A percentile compares a stretch with the other conserved stretches of the same genome.
These are phyloP conservation scores for Cicer bijugum DNA, from an alignment of 306 rosid genomes.

Conservation along the genomic window DNA sequence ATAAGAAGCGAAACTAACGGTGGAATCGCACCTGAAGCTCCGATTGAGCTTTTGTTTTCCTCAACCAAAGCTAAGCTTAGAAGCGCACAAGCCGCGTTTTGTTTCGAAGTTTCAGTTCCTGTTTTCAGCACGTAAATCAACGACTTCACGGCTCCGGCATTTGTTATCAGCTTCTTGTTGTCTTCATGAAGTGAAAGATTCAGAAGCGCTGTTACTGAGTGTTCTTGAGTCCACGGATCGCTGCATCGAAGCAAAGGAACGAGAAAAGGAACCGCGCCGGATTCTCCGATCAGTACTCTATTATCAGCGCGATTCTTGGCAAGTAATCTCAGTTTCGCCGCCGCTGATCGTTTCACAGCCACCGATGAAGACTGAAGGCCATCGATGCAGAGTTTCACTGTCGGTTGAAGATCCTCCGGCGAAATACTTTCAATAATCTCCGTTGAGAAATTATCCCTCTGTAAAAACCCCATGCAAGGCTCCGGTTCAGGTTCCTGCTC, in stretches of 20 bases:
- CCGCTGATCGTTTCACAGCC: constrained; percentile 89
- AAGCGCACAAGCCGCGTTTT: constrained; percentile 95
- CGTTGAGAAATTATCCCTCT: constrained; percentile 84
- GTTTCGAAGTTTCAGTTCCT: constrained; percentile 87
- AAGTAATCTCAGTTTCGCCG: constrained; percentile 82
- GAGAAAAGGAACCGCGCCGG: constrained; percentile 84
- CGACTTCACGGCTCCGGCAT: constrained; percentile 85
- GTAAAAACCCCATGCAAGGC: constrained; percentile 86
- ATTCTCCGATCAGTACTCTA: constrained; percentile 80
- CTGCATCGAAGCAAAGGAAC: constrained; percentile 90
- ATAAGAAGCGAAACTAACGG: constrained; percentile 77
- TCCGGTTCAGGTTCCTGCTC: constrained; percentile 56
- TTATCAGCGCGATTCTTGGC: constrained; percentile 96
- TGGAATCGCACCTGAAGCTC: constrained; percentile 89
- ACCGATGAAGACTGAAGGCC: constrained; percentile 73
- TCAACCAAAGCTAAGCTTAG: constrained; percentile 80
- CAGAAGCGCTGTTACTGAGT: constrained; percentile 83
- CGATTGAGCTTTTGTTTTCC: constrained; percentile 83
- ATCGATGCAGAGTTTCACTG: constrained; percentile 92
- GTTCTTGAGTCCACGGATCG: constrained; percentile 96
- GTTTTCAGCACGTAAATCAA: constrained; percentile 87
- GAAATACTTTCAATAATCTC: constrained; percentile 97
- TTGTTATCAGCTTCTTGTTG: constrained; percentile 70
- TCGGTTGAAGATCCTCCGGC: constrained; percentile 98
- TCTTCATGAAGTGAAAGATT: constrained; percentile 85